phyloP scores from a whole-genome alignment of 2,329 filamentous ascomycete species.

The Seiridium cupressi region DNA sequence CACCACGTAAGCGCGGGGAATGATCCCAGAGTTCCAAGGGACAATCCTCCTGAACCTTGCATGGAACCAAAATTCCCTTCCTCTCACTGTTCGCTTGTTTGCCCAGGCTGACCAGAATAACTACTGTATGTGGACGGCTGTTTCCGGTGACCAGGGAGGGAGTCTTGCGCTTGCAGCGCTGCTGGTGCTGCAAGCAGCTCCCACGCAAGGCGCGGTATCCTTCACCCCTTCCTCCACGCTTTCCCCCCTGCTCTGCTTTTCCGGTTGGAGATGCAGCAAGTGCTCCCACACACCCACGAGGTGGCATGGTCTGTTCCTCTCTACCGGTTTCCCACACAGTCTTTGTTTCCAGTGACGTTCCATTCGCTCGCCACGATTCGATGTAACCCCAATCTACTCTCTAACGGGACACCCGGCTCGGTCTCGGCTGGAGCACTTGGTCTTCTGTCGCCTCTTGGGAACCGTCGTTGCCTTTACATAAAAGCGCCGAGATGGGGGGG shows the following conservation, averaged over 20 bases:
- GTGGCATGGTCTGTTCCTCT: background rate
- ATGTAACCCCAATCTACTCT: background rate
- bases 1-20: slow-evolving; percentile 10
- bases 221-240: background rate
- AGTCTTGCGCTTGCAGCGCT: background rate
- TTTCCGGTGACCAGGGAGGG: background rate
- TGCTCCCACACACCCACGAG: background rate
- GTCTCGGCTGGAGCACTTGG: background rate
- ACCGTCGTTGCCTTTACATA: background rate
- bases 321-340: background rate
- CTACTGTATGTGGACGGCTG: background rate
- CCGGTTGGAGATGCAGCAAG: background rate
- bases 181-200: background rate
- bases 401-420: background rate
- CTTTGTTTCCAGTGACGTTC: slow-evolving; percentile 9
- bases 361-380: background rate
- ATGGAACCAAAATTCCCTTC: background rate
- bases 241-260: background rate
- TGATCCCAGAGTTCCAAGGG: slow-evolving; percentile 5
- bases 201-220: background rate
- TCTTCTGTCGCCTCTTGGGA: background rate
- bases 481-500: background rate
- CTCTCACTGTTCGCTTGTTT: background rate
- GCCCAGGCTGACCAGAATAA: background rate
- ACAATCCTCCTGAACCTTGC: slow-evolving; percentile 8